phyloP scores from a whole-genome alignment of 1,284 basidiomycete genomes.

The Leccinum subrobustum region DNA sequence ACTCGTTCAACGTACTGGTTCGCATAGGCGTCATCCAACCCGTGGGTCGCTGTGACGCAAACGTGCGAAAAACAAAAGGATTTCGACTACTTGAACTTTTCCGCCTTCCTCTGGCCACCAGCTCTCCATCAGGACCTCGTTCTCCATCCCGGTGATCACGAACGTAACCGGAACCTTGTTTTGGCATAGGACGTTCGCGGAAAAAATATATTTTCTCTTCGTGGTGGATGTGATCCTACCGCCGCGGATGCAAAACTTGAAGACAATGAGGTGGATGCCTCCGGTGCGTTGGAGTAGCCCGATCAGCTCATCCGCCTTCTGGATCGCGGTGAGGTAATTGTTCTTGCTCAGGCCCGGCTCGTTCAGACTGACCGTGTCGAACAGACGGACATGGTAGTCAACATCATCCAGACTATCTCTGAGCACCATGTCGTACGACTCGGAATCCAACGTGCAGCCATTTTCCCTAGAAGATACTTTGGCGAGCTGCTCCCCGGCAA shows the following conservation, averaged over 20 bases:
- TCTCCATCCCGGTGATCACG: constrained; percentile 29
- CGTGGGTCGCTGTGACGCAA: constrained; percentile 25
- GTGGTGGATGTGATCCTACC: constrained; percentile 24
- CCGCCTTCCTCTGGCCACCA: constrained; percentile 22
- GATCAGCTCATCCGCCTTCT: constrained; percentile 24
- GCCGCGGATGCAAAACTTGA: constrained; percentile 24
- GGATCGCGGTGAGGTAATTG: constrained; percentile 19
- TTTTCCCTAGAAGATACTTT: constrained; percentile 12
- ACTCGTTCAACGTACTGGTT: constrained; percentile 11
- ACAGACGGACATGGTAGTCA: constrained; percentile 19
- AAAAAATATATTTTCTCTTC: constrained; percentile 29
- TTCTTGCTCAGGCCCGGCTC: constrained; percentile 20
- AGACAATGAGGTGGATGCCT: constrained; percentile 27
- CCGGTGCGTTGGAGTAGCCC: constrained; percentile 24
- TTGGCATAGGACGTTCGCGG: constrained; percentile 24
- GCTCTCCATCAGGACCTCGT: constrained; percentile 25
- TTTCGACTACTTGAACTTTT: constrained; percentile 2
- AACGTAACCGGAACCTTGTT: constrained; percentile 26
- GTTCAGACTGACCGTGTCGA: constrained; percentile 25
- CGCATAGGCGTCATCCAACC: constrained; percentile 12
- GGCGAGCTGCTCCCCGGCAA: constrained; percentile 20
- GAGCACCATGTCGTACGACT: constrained; percentile 20
- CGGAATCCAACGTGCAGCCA: constrained; percentile 18
- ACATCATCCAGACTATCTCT: background rate
- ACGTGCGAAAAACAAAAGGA: constrained; percentile 22